Percentiles rank a stretch among this genome's conserved stretches.
Conservation (phyloP, 805 yeast genomes). For the Pichia sporocuriosa region DNA sequence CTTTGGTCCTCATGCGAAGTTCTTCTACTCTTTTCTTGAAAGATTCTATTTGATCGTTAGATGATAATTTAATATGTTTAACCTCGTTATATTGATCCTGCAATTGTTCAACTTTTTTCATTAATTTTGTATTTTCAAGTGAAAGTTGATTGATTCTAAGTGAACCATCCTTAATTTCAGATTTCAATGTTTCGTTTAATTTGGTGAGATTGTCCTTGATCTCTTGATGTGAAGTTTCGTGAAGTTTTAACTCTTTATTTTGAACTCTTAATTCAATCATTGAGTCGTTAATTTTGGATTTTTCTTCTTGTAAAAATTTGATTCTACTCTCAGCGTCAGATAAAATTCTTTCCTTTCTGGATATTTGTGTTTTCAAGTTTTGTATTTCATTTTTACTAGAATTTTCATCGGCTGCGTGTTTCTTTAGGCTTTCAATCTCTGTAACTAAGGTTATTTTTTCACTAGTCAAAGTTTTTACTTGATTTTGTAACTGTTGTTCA, state of each 20-base stretch:
- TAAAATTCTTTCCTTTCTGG: conserved; percentile 39
- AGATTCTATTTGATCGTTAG: conserved; percentile 38
- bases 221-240: conserved; percentile 30
- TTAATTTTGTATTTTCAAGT: conserved; percentile 36
- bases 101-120: conserved; percentile 34
- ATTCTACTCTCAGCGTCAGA: conserved; percentile 32
- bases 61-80: conserved; percentile 22
- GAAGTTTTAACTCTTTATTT: conserved; percentile 33
- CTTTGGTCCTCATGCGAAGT: conserved; percentile 57
- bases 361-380: conserved; percentile 37
- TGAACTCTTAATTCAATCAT: conserved; percentile 36
- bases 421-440: conserved; percentile 33
- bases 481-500: conserved; percentile 26
- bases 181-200: conserved; percentile 35
- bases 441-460: conserved; percentile 30
- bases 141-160: conserved; percentile 36
- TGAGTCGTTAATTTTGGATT: conserved; percentile 33
- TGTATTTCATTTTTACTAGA: conserved; percentile 44
- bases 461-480: conserved; percentile 25
- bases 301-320: conserved; percentile 33
- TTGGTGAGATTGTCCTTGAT: conserved; percentile 36
- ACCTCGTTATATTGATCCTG: conserved; percentile 34
- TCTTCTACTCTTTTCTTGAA: conserved; percentile 70
- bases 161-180: conserved; percentile 29
- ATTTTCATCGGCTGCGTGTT: conserved; percentile 35